Conservation (phyloP, 805 yeast species). For the Candida endomychidarum region DNA sequence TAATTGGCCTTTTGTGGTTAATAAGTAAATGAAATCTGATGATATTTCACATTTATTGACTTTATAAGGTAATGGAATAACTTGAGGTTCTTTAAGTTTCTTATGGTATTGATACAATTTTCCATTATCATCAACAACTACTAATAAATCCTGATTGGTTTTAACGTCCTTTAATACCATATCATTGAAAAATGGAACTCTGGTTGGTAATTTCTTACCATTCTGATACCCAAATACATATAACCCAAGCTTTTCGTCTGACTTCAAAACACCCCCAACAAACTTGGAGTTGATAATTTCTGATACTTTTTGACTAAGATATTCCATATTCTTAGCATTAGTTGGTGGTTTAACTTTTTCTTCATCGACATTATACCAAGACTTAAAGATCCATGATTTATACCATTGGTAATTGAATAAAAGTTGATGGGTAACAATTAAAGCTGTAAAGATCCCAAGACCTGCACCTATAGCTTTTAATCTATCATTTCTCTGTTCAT, state of each 20-base stretch:
- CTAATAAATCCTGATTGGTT: constrained; percentile 46
- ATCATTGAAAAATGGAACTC: constrained; percentile 65
- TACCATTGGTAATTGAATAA: constrained; percentile 43
- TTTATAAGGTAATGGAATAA: constrained; percentile 28
- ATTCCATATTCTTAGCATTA: constrained; percentile 27
- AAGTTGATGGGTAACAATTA: constrained; percentile 42
- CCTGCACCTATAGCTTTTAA: constrained; percentile 43
- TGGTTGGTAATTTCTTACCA: constrained; percentile 51
- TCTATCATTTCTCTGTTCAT: constrained; percentile 43
- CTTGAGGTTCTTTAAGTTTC: constrained; percentile 22
- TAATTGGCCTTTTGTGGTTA: constrained; percentile 41
- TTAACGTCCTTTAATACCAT: constrained; percentile 56
- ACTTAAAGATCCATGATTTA: constrained; percentile 33
- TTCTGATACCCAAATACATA: constrained; percentile 35
- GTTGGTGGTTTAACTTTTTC: constrained; percentile 21
- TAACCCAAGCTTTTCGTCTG: constrained; percentile 30
- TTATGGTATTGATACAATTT: constrained; percentile 64
- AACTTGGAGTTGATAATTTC: constrained; percentile 24
- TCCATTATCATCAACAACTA: constrained; percentile 69
- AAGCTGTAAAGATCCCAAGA: constrained; percentile 40
- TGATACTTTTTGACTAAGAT: constrained; percentile 26
- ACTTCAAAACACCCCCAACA: constrained; percentile 21
- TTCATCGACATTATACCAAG: constrained; percentile 31
- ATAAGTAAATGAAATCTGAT: constrained; percentile 47
- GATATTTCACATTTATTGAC: constrained; percentile 43